Percentiles rank a stretch among this genome's conserved stretches.
phyloP scores from a whole-genome alignment of 2,329 filamentous ascomycete genomes.

The Intubia oerlemansii region DNA sequence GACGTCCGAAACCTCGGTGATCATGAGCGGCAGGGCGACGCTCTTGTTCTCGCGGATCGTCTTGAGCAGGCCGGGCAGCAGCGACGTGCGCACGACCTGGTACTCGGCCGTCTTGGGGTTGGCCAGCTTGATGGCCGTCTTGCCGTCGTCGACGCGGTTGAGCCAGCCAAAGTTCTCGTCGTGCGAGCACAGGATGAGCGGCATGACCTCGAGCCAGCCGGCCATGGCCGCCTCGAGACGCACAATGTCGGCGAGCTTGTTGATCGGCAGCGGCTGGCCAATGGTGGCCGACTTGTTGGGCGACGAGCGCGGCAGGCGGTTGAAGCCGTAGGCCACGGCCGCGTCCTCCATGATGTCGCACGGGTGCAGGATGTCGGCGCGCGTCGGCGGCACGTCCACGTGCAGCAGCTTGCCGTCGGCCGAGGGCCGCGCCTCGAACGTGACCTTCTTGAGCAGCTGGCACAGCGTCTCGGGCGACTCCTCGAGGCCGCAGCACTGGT shows the following conservation, averaged over 20 bases:
- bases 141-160: conserved; percentile 73
- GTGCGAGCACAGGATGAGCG: conserved; percentile 87
- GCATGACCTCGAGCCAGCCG: conserved; percentile 91
- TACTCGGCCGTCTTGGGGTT: conserved; percentile 91
- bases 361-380: conserved; percentile 87
- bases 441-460: conserved; percentile 72
- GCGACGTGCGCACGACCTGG: conserved; percentile 72
- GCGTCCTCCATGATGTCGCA: conserved; percentile 98
- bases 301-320: conserved; percentile 73
- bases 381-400: conserved; percentile 67
- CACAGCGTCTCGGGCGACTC: conserved; percentile 57
- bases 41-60: conserved; percentile 86
- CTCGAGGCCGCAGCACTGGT: conserved; percentile 68
- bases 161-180: conserved; percentile 97
- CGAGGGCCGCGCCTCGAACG: conserved; percentile 61
- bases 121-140: conserved; percentile 61
- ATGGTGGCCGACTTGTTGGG: conserved; percentile 73
- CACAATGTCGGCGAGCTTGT: conserved; percentile 87
- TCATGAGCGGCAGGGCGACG: conserved; percentile 71
- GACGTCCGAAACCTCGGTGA: conserved; percentile 82
- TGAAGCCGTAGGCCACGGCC: conserved; percentile 93
- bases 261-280: conserved; percentile 70
- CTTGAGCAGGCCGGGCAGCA: conserved; percentile 77
- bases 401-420: conserved; percentile 49
- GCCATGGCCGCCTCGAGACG: conserved; percentile 78